These are phyloP conservation scores for Coemansia sp. DNA, from an alignment of 192 early-diverging fungal genomes.

Conservation along the genomic window DNA sequence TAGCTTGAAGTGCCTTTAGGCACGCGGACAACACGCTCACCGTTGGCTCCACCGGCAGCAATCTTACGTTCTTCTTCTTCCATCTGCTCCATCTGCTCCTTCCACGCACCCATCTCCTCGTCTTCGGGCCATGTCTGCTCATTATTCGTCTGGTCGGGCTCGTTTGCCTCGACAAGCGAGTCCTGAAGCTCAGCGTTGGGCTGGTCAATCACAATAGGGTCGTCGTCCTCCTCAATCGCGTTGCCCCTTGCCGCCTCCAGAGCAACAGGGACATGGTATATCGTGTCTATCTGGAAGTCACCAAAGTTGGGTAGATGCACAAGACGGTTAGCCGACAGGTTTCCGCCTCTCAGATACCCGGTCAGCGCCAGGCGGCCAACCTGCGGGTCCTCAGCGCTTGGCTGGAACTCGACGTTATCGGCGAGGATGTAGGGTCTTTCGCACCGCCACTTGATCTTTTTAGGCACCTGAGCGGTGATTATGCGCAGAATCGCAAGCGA, in stretches of 20 bases:
- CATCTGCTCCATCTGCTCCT: constrained; percentile 56
- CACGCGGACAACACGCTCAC: constrained; percentile 67
- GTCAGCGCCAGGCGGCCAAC: constrained; percentile 75
- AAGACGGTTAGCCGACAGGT: constrained; percentile 88
- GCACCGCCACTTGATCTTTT: constrained; percentile 84
- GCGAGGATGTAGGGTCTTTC: constrained; percentile 84
- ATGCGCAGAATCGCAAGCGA: constrained; percentile 70
- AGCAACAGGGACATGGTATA: constrained; percentile 43
- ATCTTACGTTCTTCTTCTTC: constrained; percentile 33
- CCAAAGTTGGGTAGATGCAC: constrained; percentile 92
- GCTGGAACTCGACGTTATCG: constrained; percentile 73
- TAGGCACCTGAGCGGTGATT: constrained; percentile 78
- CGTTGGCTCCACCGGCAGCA: constrained; percentile 9
- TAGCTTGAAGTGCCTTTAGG: constrained; percentile 96
- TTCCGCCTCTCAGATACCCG: constrained; percentile 83
- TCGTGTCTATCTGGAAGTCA: constrained; percentile 87
- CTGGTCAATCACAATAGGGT: constrained; percentile 62
- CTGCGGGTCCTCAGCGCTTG: constrained; percentile 51
- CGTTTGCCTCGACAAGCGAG: constrained; percentile 82
- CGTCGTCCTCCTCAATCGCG: constrained; percentile 46
- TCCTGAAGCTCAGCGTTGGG: constrained; percentile 76
- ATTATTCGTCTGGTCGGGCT: constrained; percentile 83
- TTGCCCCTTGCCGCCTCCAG: constrained; percentile 33
- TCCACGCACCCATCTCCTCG: constrained; percentile 85
- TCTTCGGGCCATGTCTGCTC: constrained; percentile 99